phyloP scores from a whole-genome alignment of 495 filamentous ascomycete genomes.

The Mytilinidion resinicola region DNA sequence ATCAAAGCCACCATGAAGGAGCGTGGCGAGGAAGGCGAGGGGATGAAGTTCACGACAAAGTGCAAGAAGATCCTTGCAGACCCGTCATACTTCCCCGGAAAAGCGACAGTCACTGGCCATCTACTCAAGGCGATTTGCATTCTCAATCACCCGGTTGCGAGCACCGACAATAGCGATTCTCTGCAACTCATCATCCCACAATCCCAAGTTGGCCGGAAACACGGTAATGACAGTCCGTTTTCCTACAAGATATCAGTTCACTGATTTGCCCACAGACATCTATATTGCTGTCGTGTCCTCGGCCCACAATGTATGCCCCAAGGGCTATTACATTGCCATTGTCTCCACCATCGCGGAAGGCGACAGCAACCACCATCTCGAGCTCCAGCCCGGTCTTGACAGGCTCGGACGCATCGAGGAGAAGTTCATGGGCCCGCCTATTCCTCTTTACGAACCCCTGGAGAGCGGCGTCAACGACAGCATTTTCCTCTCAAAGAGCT shows the following conservation, averaged over 20 bases:
- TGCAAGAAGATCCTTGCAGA: conserved; percentile 94
- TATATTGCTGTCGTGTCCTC: conserved; percentile 96
- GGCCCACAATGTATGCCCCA: conserved; percentile 96
- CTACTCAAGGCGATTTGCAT: conserved; percentile 96
- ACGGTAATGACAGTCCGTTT: conserved; percentile 53
- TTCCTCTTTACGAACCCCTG: conserved; percentile 87
- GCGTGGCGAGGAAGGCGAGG: conserved; percentile 62
- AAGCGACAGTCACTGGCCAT: conserved; percentile 79
- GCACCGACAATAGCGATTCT: conserved; percentile 84
- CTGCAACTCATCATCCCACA: conserved; percentile 96
- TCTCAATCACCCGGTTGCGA: conserved; percentile 85
- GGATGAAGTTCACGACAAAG: conserved; percentile 93
- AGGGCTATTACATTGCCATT: conserved; percentile 98
- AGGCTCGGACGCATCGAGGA: conserved; percentile 91
- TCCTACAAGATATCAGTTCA: neutral
- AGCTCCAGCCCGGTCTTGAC: conserved; percentile 90
- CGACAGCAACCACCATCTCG: conserved; percentile 84
- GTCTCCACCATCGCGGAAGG: conserved; percentile 96
- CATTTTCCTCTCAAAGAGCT: conserved; percentile 97
- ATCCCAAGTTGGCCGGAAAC: conserved; percentile 88
- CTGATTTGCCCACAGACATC: conserved; percentile 60
- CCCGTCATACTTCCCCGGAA: conserved; percentile 91
- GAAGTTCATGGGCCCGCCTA: conserved; percentile 90
- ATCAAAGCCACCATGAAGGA: conserved; percentile 97
- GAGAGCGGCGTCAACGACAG: conserved; percentile 81